These are phyloP conservation scores for Talaromyces ruber DNA, from an alignment of 495 filamentous ascomycete genomes.

Conservation along the genomic window DNA sequence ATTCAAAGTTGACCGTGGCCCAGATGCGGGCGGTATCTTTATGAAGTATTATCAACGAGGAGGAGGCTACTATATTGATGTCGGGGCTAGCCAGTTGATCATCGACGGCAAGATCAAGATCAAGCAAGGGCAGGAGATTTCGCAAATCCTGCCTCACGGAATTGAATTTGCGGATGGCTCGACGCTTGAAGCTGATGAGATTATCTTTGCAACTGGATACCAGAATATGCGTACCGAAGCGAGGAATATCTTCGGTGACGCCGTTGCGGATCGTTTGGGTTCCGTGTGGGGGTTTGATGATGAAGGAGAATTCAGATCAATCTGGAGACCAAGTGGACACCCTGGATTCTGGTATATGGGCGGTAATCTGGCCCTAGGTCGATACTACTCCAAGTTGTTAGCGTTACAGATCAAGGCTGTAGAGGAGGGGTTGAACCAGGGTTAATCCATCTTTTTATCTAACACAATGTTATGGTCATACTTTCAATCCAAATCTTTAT, in stretches of 20 bases:
- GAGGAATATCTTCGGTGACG: conserved; percentile 58
- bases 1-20: conserved; percentile 60
- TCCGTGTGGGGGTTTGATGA: conserved; percentile 76
- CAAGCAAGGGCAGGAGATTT: conserved; percentile 55
- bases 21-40: conserved; percentile 54
- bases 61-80: conserved; percentile 76
- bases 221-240: conserved; percentile 63
- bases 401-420: conserved; percentile 70
- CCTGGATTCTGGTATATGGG: conserved; percentile 81
- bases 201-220: conserved; percentile 79
- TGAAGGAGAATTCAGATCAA: conserved; percentile 63
- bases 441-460: background rate
- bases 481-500: background rate
- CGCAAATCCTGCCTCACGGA: conserved; percentile 40
- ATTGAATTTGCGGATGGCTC: conserved; percentile 57
- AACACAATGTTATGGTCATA: background rate
- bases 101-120: conserved; percentile 67
- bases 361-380: conserved; percentile 65
- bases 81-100: conserved; percentile 61
- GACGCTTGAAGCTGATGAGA: conserved; percentile 60
- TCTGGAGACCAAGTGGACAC: conserved; percentile 66
- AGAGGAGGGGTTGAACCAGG: conserved; percentile 36
- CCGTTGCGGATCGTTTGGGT: conserved; percentile 51
- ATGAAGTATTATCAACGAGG: conserved; percentile 65
- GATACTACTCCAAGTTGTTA: conserved; percentile 63